Evolutionary conservation across 805 yeast genomes (phyloP), one percentile per base, ranked within the genome.

Genomic region (Wickerhamiella kurtzmanii): DNA sequence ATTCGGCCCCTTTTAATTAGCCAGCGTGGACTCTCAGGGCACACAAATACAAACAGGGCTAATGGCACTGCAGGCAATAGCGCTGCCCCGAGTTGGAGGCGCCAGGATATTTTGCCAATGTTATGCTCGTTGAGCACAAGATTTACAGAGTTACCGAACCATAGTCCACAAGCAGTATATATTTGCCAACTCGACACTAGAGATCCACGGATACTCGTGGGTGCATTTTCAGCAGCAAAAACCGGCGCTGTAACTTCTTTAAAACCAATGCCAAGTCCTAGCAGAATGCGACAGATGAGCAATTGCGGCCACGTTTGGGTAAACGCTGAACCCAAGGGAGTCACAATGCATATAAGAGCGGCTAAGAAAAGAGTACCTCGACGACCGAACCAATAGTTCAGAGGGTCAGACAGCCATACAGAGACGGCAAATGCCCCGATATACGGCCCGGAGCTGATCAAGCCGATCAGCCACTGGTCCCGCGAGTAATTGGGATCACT

Each of bases 11-110:
- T 71, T 49, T 71, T 70, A 68, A 79, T 72, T 47, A 75, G 70
- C 81, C 82, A 79, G 55, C 85, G 67, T 9, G 85, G 85, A 15
- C 81, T 75, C 59, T 79, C 85, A 3, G 84, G 83, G 5, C 75
- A 77, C 48, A 71, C 68, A 20, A 70, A 74, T 8, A 79, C 75
- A 45, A 73, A 66, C n/a, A 76, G 76, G 41, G 78, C 54, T 9
- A 76, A 47, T 0, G 83, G 80, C 1, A 83, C 79, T 2, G 52
- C 54, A 6, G 53, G 52, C 38, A 77, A 71, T 53, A 72, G 61
- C 1, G 83, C 79, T 4, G 79, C 70, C 2, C 78, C 84, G 52
- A 79, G 64, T 80, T 77, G 78, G 32, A 78, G 64, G 57, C 85
- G 68, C 82, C 84, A 79, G 52, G 74, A 69, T 47, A 74, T 63